These are phyloP conservation scores for Chrysanthemum makinoi DNA, from an alignment of 129 eudicot genomes.

Conservation along the genomic window DNA sequence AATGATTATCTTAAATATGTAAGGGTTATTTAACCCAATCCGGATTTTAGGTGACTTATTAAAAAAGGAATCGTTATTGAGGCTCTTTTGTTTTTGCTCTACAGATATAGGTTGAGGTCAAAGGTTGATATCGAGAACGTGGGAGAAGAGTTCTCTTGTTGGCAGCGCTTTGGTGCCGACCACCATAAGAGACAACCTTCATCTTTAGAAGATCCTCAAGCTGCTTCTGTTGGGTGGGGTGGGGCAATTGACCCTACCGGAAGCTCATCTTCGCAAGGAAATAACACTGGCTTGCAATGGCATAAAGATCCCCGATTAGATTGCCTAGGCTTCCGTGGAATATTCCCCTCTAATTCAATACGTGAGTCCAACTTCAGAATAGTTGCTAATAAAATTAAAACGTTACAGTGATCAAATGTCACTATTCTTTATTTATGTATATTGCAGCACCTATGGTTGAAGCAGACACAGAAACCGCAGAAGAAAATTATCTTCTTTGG, in stretches of 20 bases:
- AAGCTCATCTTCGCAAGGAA: slow-evolving; percentile 59
- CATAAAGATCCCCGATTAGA: slow-evolving; percentile 68
- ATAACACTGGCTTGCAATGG: slow-evolving; percentile 71
- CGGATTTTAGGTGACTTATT: not conserved
- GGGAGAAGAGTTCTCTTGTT: slow-evolving; percentile 64
- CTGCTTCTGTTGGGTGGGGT: slow-evolving; percentile 76
- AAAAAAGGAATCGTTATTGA: not conserved
- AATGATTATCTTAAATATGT: too few relatives aligned
- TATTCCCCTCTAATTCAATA: slow-evolving; percentile 62
- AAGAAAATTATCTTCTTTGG: slow-evolving; percentile 75
- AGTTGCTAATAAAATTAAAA: not conserved
- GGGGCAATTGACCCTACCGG: slow-evolving; percentile 59
- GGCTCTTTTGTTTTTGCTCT: slow-evolving; percentile 10
- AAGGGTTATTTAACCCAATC: not conserved
- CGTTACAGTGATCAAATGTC: too few relatives aligned
- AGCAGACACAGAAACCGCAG: slow-evolving; percentile 71
- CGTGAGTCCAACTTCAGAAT: slow-evolving; percentile 41
- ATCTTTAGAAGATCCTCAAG: slow-evolving; percentile 57
- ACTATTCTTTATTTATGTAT: not conserved
- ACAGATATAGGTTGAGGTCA: slow-evolving; percentile 88
- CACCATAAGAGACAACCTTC: slow-evolving; percentile 31
- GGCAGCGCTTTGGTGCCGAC: slow-evolving; percentile 77
- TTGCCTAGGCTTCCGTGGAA: slow-evolving; percentile 81
- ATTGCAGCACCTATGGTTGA: slow-evolving; percentile 87
- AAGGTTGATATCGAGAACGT: slow-evolving; percentile 80